These are phyloP conservation scores for Hysterium pulicare DNA, from an alignment of 2,329 filamentous ascomycete genomes.

Conservation along the genomic window DNA sequence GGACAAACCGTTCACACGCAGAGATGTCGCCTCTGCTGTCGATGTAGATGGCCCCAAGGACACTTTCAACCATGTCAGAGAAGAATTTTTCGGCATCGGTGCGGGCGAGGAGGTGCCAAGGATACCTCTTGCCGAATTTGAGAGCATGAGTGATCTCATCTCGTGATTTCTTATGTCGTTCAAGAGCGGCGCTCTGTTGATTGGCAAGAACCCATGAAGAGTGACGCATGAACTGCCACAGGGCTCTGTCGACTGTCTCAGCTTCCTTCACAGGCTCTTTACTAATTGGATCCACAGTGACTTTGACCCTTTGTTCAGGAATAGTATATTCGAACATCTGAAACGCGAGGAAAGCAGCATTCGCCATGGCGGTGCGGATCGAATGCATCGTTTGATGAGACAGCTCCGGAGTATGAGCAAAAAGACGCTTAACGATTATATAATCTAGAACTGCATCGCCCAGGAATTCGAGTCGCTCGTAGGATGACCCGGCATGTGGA, in stretches of 20 bases:
- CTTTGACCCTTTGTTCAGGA: conserved; percentile 29
- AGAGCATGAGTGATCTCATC: conserved; percentile 52
- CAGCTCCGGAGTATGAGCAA: conserved; percentile 46
- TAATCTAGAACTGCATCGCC: conserved; percentile 83
- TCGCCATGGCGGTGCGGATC: conserved; percentile 72
- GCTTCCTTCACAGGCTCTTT: conserved; percentile 26
- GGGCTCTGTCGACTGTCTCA: conserved; percentile 34
- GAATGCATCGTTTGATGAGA: conserved; percentile 67
- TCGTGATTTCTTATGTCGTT: conserved; percentile 50
- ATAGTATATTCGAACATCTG: conserved; percentile 60
- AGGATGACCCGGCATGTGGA: conserved; percentile 46
- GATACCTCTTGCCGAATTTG: conserved; percentile 55
- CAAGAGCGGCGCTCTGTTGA: conserved; percentile 44
- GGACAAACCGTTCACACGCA: conserved; percentile 59
- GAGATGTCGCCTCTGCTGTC: conserved; percentile 57
- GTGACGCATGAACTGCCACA: conserved; percentile 71
- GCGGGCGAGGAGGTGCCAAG: conserved; percentile 69
- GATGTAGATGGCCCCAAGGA: conserved; percentile 80
- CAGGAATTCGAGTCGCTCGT: conserved; percentile 81
- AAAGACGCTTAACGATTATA: conserved; percentile 65
- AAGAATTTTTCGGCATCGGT: conserved; percentile 72
- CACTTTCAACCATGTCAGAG: conserved; percentile 77
- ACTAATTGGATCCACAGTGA: conserved; percentile 21
- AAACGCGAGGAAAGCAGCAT: conserved; percentile 76
- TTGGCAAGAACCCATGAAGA: conserved; percentile 46